These are phyloP conservation scores for Chondrostereum purpureum DNA, from an alignment of 1,284 basidiomycete genomes.

Conservation along the genomic window DNA sequence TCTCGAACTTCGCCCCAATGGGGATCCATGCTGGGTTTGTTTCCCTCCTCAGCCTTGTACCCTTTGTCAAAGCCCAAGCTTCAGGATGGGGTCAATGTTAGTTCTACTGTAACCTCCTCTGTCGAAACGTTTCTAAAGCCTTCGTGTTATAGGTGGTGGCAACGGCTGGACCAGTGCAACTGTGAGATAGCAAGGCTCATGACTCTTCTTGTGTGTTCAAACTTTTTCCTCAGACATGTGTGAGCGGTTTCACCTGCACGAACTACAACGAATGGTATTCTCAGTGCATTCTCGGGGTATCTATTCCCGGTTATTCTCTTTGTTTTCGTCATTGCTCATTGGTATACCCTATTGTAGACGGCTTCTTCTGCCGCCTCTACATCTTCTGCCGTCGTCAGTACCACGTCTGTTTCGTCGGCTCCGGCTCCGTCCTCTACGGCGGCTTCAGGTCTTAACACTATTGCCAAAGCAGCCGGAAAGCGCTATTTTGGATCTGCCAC, in stretches of 20 bases:
- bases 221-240: background rate
- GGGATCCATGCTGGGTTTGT: background rate
- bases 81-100: background rate
- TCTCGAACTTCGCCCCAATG: too few species aligned
- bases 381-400: background rate
- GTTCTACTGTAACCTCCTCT: background rate
- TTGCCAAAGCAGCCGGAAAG: slow-evolving; percentile 34
- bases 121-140: background rate
- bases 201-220: too few species aligned
- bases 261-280: background rate
- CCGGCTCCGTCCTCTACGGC: slow-evolving; percentile 11
- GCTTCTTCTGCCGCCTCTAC: background rate
- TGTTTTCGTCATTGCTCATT: background rate
- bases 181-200: background rate
- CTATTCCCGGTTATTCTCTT: background rate
- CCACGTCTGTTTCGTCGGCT: background rate
- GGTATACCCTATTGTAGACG: background rate
- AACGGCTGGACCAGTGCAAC: background rate
- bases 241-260: background rate
- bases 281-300: background rate
- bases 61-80: background rate
- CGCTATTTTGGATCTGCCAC: slow-evolving; percentile 44
- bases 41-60: background rate
- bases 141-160: background rate
- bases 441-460: slow-evolving; percentile 21